Evolutionary conservation across 768 basidiomycete genomes (phyloP).

Genomic region (Mycena polygramma): DNA sequence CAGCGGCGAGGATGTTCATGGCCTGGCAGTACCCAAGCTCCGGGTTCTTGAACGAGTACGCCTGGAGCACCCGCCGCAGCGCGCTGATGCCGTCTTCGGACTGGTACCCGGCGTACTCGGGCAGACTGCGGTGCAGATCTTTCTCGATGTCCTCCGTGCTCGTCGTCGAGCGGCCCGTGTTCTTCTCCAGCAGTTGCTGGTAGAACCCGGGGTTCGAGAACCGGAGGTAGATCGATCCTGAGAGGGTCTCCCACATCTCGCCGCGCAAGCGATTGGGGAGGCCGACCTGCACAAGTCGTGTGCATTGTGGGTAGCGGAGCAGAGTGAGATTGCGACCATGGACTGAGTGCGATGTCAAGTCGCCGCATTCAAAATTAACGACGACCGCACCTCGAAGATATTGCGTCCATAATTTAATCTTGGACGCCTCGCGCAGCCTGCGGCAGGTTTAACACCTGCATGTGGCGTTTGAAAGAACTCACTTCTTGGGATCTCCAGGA

Average conservation of each 20-base stretch:
- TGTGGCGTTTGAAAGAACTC: constrained; percentile 37
- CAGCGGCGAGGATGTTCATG: constrained; percentile 97
- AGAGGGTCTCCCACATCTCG: constrained; percentile 98
- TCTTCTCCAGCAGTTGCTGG: constrained; percentile 77
- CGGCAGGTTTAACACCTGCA: constrained; percentile 18
- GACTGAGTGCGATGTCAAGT: constrained; percentile 54
- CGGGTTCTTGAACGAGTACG: constrained; percentile 96
- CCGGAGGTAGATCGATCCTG: constrained; percentile 93
- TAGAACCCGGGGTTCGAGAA: constrained; percentile 90
- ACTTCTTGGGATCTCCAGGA: constrained; percentile 95
- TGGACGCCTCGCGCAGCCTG: constrained; percentile 90
- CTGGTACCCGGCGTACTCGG: constrained; percentile 98
- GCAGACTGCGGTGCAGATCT: constrained; percentile 94
- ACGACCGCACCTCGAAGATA: constrained; percentile 78
- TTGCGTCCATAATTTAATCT: constrained; percentile 94
- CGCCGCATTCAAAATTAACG: constrained; percentile 1
- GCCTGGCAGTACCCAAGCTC: constrained; percentile 98
- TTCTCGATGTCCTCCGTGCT: constrained; percentile 99
- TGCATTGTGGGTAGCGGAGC: constrained; percentile 95
- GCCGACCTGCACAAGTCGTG: constrained; percentile 97
- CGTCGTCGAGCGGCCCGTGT: constrained; percentile 82
- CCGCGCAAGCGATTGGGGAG: constrained; percentile 94
- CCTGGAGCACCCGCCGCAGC: constrained; percentile 90
- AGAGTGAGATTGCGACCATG: constrained; percentile 97
- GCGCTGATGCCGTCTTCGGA: constrained; percentile 87